Percentiles rank a stretch among this genome's conserved stretches.
phyloP scores from a whole-genome alignment of 371 early-diverging fungal genomes.

The Funneliformis caledonium region DNA sequence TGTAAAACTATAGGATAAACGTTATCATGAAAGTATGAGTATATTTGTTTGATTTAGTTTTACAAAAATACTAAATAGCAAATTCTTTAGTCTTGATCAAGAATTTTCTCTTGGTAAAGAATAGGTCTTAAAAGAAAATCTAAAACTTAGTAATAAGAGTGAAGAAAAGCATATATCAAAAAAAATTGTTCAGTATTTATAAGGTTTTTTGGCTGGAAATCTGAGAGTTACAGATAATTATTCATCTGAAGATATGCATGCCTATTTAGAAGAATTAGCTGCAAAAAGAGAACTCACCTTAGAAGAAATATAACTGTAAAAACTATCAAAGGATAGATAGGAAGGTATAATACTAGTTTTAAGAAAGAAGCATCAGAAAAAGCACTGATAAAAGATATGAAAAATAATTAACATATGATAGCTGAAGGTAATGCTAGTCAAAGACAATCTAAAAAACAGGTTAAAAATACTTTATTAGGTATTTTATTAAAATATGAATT shows the following conservation, averaged over 20 bases:
- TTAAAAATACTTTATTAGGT: too few relatives aligned
- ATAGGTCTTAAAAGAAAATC: not conserved
- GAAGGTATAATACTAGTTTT: not conserved
- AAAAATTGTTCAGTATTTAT: not conserved
- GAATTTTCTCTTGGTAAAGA: not conserved
- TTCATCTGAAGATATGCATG: not conserved
- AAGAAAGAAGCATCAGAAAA: conserved; percentile 9
- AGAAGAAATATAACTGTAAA: not conserved
- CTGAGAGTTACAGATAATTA: not conserved
- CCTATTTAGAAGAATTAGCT: not conserved
- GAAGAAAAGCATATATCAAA: not conserved
- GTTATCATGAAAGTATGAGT: too few relatives aligned
- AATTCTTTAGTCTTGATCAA: not conserved
- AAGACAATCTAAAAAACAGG: not conserved
- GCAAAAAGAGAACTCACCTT: not conserved
- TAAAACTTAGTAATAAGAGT: not conserved
- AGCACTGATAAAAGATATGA: not conserved
- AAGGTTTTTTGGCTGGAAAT: not conserved
- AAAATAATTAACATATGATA: too few relatives aligned
- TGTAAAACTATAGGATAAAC: too few relatives aligned
- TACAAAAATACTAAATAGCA: too few relatives aligned
- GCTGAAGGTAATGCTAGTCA: not conserved
- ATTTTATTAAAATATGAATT: too few relatives aligned
- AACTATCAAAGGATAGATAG: conserved; percentile 1
- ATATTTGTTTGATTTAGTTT: too few relatives aligned